Evolutionary conservation across 2,329 filamentous ascomycete species (phyloP), one percentile per base, ranked within the genome.

Genomic region (Balansia obtecta): DNA sequence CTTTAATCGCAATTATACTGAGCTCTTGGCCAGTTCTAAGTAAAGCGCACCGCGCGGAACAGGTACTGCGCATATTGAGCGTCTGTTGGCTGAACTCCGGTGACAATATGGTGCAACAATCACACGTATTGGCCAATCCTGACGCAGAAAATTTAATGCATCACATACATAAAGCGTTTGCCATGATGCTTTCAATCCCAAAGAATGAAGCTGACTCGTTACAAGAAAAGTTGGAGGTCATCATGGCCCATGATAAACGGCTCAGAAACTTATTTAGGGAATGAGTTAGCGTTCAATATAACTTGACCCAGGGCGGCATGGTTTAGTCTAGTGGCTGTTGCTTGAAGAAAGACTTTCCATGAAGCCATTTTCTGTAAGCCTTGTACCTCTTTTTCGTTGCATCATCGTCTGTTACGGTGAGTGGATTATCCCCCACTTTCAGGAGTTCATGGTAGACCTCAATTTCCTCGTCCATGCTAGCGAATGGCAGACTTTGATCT

Each of bases 291-390:
- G 18, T 12, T 15, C 13, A 27, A 45, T 15, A 12, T n/a, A 27
- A 46, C 16, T 34, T 38, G 10, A 41, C 20, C 16, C 34, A 20
- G 22, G 6, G 16, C 18, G 10, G 22, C 13, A 22, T 9, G 12
- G 27, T 52, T 68, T 69, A 79, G 55, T 79, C 77, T 48, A 79
- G 73, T 44, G 83, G 80, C 65, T 84, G 81, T 73, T 96, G 90
- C 69, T 97, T 97, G 66, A 97, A 97, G 60, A 97, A 77, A 60
- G 88, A 95, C 72, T 96, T 97, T 16, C 91, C 91, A 54, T 83
- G 79, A 62, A 98, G 73, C 91, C 93, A 98, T 68, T 96, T 94
- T 60, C 84, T 74, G 68, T 98, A 98, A 10, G 90, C 87, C 69
- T 95, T 97, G 67, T 98, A 98, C 58, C 93, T 76, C 75, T 97